phyloP scores from a whole-genome alignment of 306 rosid species.

The Hylodesmum podocarpum region DNA sequence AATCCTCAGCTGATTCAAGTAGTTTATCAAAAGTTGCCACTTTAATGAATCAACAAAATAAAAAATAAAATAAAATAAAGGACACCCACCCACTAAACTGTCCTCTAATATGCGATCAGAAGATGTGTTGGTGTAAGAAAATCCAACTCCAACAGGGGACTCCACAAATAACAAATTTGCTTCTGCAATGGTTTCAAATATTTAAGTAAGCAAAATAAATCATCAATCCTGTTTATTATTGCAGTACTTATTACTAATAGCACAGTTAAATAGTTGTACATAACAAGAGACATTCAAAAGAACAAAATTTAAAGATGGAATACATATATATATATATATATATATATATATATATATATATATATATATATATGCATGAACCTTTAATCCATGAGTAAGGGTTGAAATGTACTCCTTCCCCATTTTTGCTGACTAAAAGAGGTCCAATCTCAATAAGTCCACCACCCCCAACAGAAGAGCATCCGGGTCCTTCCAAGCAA shows the following conservation, averaged over 20 bases:
- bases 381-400: slow-evolving; percentile 56
- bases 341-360: too few species aligned
- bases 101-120: slow-evolving; percentile 59
- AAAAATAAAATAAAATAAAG: neutral
- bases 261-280: neutral
- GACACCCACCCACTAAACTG: slow-evolving; percentile 51
- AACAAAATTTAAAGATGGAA: neutral
- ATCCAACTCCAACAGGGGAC: slow-evolving; percentile 66
- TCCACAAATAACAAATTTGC: slow-evolving; percentile 59
- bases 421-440: slow-evolving; percentile 43
- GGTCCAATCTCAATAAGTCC: slow-evolving; percentile 58
- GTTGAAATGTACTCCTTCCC: slow-evolving; percentile 48
- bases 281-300: neutral
- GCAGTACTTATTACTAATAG: too few species aligned
- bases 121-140: slow-evolving; percentile 55
- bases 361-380: neutral
- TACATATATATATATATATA: too few species aligned
- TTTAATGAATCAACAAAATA: neutral
- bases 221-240: too few species aligned
- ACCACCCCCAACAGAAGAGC: slow-evolving; percentile 63
- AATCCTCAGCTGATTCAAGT: slow-evolving; percentile 51
- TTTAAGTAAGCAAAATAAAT: slow-evolving; percentile 9
- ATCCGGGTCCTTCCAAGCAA: slow-evolving; percentile 53
- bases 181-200: slow-evolving; percentile 37
- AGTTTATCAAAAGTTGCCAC: slow-evolving; percentile 5